Base-by-base conservation (phyloP, 2,329 filamentous ascomycete species). In the Monosporascus sp. region DNA sequence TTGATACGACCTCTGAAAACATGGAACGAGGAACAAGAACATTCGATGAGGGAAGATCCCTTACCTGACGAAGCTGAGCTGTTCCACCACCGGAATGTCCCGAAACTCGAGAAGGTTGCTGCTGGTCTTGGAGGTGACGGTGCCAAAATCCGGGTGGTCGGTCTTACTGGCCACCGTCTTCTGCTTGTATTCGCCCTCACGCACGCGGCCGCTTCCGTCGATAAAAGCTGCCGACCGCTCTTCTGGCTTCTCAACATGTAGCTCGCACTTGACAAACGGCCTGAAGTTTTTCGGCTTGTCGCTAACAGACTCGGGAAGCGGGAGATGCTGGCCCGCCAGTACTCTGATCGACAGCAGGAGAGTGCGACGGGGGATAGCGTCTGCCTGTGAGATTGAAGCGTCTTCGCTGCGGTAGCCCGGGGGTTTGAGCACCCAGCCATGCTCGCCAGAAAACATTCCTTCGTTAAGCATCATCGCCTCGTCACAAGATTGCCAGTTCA, bases 401-500 rank as follows among this genome's bases (percentile, higher is more conserved):
- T 74, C 70, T 18, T 70, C 66, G 58, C 74, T 76, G 54, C 84
- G 85, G 68, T 91, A 94, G 17, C 86, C 86, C 34, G 78, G 68
- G 0, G 92, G 91, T 70, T 97, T 97, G 56, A 94, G 77, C 2
- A 92, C 83, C 89, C 90, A 97, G 41, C 93, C 92, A 42, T 82
- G 75, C 49, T 89, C 87, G 9, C 84, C 89, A 37, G 90, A 89
- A 68, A 97, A 99, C 94, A 99, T 97, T 66, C 89, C 94, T 64
- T 96, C 88, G 66, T 97, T 97, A 66, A 99, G 82, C 77, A 97
- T 95, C 82, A 97, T 95, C 44, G 90, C 89, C 52, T 94, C 84
- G 67, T 97, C 93, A 60, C 92, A 88, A 3, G 88, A 93, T 71
- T 99, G 94, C 93, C 94, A 97, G 69, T 99, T 99, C 69, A 97